Evolutionary conservation across 371 early-diverging fungal species (phyloP).

Genomic region (Rhizomucor pusillus): DNA sequence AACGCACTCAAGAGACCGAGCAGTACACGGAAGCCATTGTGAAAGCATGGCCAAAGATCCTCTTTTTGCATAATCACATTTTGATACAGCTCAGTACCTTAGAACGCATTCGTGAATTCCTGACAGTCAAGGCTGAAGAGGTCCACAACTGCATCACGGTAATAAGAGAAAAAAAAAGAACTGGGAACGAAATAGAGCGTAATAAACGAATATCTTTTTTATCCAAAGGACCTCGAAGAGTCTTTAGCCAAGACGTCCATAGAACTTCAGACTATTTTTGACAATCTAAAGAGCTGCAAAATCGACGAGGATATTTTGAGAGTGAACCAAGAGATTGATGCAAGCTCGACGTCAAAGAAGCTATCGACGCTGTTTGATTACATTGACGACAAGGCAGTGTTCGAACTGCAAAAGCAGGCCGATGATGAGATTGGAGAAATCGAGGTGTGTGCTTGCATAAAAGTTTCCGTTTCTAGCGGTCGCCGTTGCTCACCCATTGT

Average conservation of each 20-base stretch:
- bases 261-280: slow-evolving; percentile 39
- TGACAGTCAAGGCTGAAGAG: slow-evolving; percentile 22
- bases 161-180: background rate
- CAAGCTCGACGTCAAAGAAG: background rate
- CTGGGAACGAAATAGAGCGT: slow-evolving; percentile 1
- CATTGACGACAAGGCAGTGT: slow-evolving; percentile 47
- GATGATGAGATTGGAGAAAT: slow-evolving; percentile 48
- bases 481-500: background rate
- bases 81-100: slow-evolving; percentile 28
- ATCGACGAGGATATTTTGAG: slow-evolving; percentile 37
- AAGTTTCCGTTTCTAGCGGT: background rate
- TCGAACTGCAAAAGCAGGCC: slow-evolving; percentile 41
- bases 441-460: too few species aligned
- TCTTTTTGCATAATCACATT: slow-evolving; percentile 43
- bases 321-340: slow-evolving; percentile 20
- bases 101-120: slow-evolving; percentile 35
- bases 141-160: slow-evolving; percentile 29
- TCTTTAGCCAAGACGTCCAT: slow-evolving; percentile 31
- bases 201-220: background rate
- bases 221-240: slow-evolving; percentile 33
- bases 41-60: slow-evolving; percentile 38
- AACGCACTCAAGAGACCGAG: slow-evolving; percentile 29
- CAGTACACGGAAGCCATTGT: slow-evolving; percentile 34
- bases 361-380: slow-evolving; percentile 36
- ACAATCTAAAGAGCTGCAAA: slow-evolving; percentile 23